phyloP scores from a whole-genome alignment of 1,284 basidiomycete genomes.

The Cryptococcus wingfieldii region DNA sequence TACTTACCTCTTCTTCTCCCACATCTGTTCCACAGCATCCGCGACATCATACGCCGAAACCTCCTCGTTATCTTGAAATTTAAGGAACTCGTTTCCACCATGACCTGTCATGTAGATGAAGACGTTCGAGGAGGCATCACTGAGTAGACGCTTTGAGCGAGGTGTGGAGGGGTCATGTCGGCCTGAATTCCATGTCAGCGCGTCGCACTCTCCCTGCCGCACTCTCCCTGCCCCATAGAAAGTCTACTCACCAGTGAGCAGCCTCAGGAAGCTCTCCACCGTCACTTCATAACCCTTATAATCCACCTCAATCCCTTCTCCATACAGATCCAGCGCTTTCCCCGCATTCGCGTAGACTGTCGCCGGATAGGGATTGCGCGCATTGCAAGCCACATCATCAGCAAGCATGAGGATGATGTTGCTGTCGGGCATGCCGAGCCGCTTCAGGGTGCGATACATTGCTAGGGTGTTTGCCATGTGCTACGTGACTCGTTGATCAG shows the following conservation, averaged over 20 bases:
- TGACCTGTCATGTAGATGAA: slow-evolving; percentile 99
- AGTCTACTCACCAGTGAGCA: slow-evolving; percentile 59
- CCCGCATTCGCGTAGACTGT: slow-evolving; percentile 82
- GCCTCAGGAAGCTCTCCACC: slow-evolving; percentile 88
- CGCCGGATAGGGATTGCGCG: slow-evolving; percentile 86
- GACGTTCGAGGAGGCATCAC: slow-evolving; percentile 88
- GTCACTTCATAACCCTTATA: slow-evolving; percentile 97
- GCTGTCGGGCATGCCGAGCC: slow-evolving; percentile 93
- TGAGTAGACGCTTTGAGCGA: slow-evolving; percentile 82
- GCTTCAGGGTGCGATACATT: slow-evolving; percentile 98
- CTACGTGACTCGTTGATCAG: slow-evolving; percentile 49
- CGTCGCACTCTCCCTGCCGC: not conserved
- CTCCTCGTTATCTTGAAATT: slow-evolving; percentile 98
- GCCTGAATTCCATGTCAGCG: slow-evolving; percentile 50
- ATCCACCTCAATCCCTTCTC: slow-evolving; percentile 95
- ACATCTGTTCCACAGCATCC: slow-evolving; percentile 98
- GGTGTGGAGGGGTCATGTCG: slow-evolving; percentile 65
- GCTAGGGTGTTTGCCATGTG: slow-evolving; percentile 98
- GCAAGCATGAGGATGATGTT: slow-evolving; percentile 99
- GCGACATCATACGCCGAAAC: slow-evolving; percentile 93
- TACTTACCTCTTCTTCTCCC: slow-evolving; percentile 80
- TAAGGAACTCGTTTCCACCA: slow-evolving; percentile 95
- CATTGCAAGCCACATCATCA: slow-evolving; percentile 91
- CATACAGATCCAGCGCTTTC: slow-evolving; percentile 81
- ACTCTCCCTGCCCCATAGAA: not conserved